Conservation (phyloP, 169 alveolate genomes). For the Babesia caballi region DNA sequence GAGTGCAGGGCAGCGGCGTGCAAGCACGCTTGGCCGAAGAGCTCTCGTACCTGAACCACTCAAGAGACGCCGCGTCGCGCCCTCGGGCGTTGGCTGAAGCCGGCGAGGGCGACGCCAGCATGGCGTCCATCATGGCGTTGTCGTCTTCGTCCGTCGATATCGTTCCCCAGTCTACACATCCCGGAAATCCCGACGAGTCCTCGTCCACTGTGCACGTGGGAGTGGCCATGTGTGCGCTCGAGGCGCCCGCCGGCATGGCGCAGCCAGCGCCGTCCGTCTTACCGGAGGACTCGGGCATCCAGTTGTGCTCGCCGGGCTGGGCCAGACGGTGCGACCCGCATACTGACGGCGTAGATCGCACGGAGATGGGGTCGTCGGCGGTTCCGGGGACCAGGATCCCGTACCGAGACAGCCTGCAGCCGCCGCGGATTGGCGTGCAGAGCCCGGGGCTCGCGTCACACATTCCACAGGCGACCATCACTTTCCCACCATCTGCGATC, state of each 20-base stretch:
- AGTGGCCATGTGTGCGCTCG: background rate
- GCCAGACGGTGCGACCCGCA: background rate
- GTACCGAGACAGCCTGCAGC: background rate
- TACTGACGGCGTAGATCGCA: conserved; percentile 1
- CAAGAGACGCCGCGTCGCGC: background rate
- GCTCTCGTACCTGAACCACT: background rate
- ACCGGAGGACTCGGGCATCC: background rate
- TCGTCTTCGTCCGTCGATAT: conserved; percentile 1
- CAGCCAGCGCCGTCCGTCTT: background rate
- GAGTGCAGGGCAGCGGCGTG: conserved; percentile 1
- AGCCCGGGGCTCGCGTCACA: conserved; percentile 16
- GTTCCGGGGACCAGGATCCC: conserved; percentile 55
- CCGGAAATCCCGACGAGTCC: background rate
- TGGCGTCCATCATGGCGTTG: background rate
- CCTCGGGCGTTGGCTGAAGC: background rate
- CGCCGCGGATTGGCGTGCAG: conserved; percentile 15
- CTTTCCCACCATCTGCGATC: background rate
- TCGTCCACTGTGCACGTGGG: background rate
- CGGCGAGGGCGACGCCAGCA: background rate
- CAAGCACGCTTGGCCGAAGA: background rate
- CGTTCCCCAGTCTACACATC: conserved; percentile 12
- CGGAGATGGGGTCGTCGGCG: conserved; percentile 43
- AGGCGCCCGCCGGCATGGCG: background rate
- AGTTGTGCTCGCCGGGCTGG: background rate
- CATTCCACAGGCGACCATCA: conserved; percentile 1